Base-by-base conservation (phyloP, 345 rosid species). In the Schrenkiella parvula region DNA sequence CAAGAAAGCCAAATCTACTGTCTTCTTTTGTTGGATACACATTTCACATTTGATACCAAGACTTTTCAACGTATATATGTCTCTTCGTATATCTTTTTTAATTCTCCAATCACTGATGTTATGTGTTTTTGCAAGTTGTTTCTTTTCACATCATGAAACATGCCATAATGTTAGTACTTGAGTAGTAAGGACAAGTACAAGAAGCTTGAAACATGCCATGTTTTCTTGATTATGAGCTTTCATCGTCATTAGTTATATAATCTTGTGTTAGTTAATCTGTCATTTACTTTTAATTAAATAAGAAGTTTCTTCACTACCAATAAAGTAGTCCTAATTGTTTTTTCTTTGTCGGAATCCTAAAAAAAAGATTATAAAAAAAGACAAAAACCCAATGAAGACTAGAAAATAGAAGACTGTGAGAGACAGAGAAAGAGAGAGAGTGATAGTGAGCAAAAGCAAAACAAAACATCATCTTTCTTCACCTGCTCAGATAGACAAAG, bases 361-460 rank as follows among this genome's bases (percentile, higher is more conserved):
- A 37, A 5, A 42, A 15, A 22, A 15, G 6, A 39, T 50, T 15
- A 61, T 12, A 21, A 41, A 41, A 41, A 61, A 42, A 41, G 23
- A 41, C 51, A 63, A 18, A 43, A 12, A 44, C 54, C 69, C 56
- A 46, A 47, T 47, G 56, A 6, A 64, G 31, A 21, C 68, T 19
- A 29, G 41, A 64, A 29, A 31, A 19, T 17, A 64, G 68, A 64
- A n/a, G n/a, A n/a, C n/a, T n/a, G 18, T 18, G 12, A 2, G 37
- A 53, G 53, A 55, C 22, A 26, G 56, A 51, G 59, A 61, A 44
- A 55, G 38, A 26, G 56, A 51, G 59, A 61, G 57, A 6, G 71
- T 51, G 60, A 51, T 11, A 66, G 71, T 51, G 58, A 50, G 70
- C 34, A 50, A 64, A 39, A 52, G 59, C 37, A 46, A 47, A 47